phyloP scores from a whole-genome alignment of 2,329 filamentous ascomycete species.

The Trichoderma polysporum region DNA sequence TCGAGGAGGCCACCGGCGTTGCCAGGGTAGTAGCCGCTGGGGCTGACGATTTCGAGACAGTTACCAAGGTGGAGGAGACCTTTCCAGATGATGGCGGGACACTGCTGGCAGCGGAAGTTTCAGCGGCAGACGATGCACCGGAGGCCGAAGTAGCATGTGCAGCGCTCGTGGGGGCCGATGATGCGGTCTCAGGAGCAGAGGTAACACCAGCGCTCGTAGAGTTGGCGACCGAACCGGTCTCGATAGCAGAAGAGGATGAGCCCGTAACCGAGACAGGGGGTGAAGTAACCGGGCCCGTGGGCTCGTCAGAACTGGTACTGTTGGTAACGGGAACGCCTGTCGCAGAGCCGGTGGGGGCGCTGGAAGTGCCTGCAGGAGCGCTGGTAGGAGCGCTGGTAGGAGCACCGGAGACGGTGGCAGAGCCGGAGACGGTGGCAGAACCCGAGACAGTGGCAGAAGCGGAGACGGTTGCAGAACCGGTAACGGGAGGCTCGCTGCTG shows the following conservation, averaged over 20 bases:
- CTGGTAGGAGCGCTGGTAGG: neutral
- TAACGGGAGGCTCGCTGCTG: constrained; percentile 13
- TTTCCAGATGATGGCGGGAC: neutral
- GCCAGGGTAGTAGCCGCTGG: neutral
- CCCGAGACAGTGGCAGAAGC: too few species aligned
- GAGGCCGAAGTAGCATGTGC: neutral
- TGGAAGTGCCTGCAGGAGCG: neutral
- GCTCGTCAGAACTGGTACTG: constrained; percentile 1
- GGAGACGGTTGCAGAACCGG: too few species aligned
- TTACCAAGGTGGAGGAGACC: neutral
- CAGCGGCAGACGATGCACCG: neutral
- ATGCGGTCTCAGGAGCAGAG: neutral
- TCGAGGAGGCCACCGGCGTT: constrained; percentile 9
- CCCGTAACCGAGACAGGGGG: neutral
- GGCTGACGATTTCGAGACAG: constrained; percentile 8
- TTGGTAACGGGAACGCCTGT: neutral
- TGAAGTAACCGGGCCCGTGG: neutral
- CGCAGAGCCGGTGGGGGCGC: neutral
- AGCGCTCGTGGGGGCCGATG: neutral
- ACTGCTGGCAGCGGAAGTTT: neutral
- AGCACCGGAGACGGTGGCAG: constrained; percentile 4
- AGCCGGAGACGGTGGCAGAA: too few species aligned
- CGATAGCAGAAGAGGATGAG: neutral
- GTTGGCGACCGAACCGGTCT: constrained; percentile 4
- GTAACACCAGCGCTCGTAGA: neutral